Percentiles rank a stretch among this genome's conserved stretches.
Evolutionary conservation across 2,329 filamentous ascomycete genomes (phyloP).

Genomic region (Fusarium gaditjirri): DNA sequence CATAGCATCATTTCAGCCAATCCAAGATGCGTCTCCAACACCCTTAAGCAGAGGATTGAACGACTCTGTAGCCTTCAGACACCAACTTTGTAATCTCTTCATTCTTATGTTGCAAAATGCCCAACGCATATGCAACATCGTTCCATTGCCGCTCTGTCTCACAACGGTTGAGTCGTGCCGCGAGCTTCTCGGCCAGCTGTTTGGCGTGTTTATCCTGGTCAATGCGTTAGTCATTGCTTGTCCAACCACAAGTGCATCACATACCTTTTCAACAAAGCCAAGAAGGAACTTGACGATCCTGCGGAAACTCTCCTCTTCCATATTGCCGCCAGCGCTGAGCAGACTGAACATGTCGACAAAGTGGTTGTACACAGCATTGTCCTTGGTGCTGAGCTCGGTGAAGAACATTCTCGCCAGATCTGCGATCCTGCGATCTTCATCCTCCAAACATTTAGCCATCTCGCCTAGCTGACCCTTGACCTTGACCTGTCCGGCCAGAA

Average conservation of each 20-base stretch:
- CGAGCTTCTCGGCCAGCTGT: conserved; percentile 91
- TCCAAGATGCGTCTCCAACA: conserved; percentile 20
- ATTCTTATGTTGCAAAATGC: conserved; percentile 90
- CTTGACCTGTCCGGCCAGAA: conserved; percentile 97
- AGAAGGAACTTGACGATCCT: conserved; percentile 92
- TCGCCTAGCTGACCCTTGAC: conserved; percentile 98
- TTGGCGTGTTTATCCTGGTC: conserved; percentile 93
- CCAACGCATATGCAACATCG: conserved; percentile 92
- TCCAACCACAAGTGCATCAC: conserved; percentile 34
- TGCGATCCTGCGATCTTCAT: conserved; percentile 92
- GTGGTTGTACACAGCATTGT: conserved; percentile 99
- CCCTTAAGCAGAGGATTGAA: conserved; percentile 67
- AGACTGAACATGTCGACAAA: conserved; percentile 99
- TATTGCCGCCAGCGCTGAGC: conserved; percentile 80
- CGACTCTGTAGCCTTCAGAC: conserved; percentile 78
- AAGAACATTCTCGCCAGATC: conserved; percentile 99
- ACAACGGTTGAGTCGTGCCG: conserved; percentile 83
- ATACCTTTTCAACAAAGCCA: conserved; percentile 96
- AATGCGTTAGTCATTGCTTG: conserved; percentile 26
- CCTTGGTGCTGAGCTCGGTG: conserved; percentile 94
- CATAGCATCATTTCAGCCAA: conserved; percentile 39
- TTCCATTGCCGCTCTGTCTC: conserved; percentile 97
- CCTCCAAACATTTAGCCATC: conserved; percentile 99
- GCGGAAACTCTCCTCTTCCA: conserved; percentile 87
- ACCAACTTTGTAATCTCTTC: conserved; percentile 86